Evolutionary conservation across 2,329 filamentous ascomycete species (phyloP).

Genomic region (Podosphaera aphanis): DNA sequence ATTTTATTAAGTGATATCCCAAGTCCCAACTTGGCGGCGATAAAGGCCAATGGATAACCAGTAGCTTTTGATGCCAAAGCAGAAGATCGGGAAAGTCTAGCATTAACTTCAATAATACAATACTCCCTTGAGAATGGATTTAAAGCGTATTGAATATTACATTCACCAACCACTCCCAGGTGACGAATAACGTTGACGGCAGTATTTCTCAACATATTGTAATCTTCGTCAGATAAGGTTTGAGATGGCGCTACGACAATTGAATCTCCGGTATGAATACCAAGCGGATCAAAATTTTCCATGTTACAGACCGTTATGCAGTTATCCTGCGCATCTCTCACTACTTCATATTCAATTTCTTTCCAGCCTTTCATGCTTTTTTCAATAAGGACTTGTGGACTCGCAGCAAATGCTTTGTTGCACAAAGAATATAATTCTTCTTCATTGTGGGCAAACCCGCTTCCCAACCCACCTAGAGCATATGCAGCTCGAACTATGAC

Average conservation of each 20-base stretch:
- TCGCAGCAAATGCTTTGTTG: conserved; percentile 83
- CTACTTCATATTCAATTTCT: conserved; percentile 96
- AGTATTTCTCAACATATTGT: conserved; percentile 95
- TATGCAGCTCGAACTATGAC: conserved; percentile 95
- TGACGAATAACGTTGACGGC: conserved; percentile 95
- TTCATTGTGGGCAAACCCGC: conserved; percentile 82
- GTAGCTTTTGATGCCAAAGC: conserved; percentile 92
- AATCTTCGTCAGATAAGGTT: conserved; percentile 90
- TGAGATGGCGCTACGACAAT: conserved; percentile 96
- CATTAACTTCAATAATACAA: conserved; percentile 98
- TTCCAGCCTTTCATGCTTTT: conserved; percentile 99
- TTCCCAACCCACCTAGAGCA: conserved; percentile 80
- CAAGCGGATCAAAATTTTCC: conserved; percentile 98
- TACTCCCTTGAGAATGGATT: conserved; percentile 92
- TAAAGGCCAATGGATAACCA: conserved; percentile 86
- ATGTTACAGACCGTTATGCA: conserved; percentile 99
- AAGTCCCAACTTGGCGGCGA: conserved; percentile 87
- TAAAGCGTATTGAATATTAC: conserved; percentile 94
- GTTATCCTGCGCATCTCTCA: conserved; percentile 85
- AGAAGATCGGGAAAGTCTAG: conserved; percentile 81
- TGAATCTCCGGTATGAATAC: conserved; percentile 93
- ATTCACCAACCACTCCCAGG: conserved; percentile 90
- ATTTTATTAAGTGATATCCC: conserved; percentile 92
- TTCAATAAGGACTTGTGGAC: conserved; percentile 89
- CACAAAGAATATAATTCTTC: conserved; percentile 66